Evolutionary conservation across 2,329 filamentous ascomycete genomes (phyloP), one percentile per base, ranked within the genome.

Genomic region (Fusarium pseudoanthophilum): DNA sequence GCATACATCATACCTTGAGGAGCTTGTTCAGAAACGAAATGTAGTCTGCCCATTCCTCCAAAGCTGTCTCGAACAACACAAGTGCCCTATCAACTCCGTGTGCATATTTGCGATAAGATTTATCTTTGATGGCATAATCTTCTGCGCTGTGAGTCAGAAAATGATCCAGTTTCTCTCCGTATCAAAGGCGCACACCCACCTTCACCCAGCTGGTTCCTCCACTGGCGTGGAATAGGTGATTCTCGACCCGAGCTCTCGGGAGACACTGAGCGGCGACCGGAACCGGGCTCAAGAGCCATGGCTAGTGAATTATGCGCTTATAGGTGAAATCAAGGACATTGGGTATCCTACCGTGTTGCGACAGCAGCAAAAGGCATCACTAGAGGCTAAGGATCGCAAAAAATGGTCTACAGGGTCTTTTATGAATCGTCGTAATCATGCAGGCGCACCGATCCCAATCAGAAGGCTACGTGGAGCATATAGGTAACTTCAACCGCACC

Each of bases 11-110:
- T 81, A 95, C 94, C 90, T 98, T 98, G 71, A 97, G 87, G 55
- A 99, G 87, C 71, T 94, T 91, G 80, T 93, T 97, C 63, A 99
- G 85, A 81, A 98, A 99, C 24, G 95, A 97, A 79, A 99, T 99
- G 81, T 99, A 99, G 84, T 99, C 96, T 55, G 97, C 96, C 96
- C 96, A 99, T 90, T 99, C 96, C 83, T 98, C 95, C 76, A 98
- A 87, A 36, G 94, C 91, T 21, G 94, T 95, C 80, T 99, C 96
- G 85, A 98, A 99, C 39, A 97, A 87, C 51, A 93, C 90, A 71
- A 99, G 88, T 39, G 95, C 93, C 81, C 95, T 91, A 79, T 98
- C 95, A 74, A 99, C 92, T 66, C 91, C 93, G 55, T 92, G 90
- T 49, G 95, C 94, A 89, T 98, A 99, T 82, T 95, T 93, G 75